Conservation (phyloP, 1,284 basidiomycete genomes). For the Moesziomyces antarcticus region DNA sequence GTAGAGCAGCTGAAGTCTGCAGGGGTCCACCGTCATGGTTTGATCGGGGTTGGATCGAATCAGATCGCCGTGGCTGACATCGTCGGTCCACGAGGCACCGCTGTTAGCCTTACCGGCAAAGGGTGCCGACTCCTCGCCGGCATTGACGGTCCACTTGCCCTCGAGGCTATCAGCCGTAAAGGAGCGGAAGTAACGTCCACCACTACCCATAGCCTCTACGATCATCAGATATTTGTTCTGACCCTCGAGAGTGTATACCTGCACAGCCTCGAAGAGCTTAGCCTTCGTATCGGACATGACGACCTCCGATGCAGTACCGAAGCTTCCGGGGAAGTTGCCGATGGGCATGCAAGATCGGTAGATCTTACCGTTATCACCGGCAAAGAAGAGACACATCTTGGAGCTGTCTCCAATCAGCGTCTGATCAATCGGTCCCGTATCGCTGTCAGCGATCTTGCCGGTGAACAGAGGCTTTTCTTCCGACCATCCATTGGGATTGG, state of each 20-base stretch:
- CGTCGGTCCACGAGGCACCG: constrained; percentile 29
- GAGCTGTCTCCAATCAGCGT: constrained; percentile 27
- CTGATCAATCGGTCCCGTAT: constrained; percentile 33
- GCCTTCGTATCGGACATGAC: constrained; percentile 18
- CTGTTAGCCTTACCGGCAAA: constrained; percentile 42
- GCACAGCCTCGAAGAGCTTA: constrained; percentile 30
- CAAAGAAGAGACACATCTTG: constrained; percentile 33
- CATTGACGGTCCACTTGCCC: constrained; percentile 25
- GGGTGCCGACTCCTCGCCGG: constrained; percentile 26
- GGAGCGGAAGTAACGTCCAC: constrained; percentile 35
- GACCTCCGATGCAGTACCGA: constrained; percentile 18
- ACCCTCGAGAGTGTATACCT: constrained; percentile 33
- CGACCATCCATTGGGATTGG: constrained; percentile 31
- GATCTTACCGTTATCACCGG: constrained; percentile 35
- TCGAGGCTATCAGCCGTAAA: constrained; percentile 25
- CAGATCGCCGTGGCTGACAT: constrained; percentile 36
- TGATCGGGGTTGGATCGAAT: constrained; percentile 33
- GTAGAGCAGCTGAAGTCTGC: constrained; percentile 26
- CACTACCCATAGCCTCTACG: constrained; percentile 23
- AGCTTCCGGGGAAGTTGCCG: constrained; percentile 20
- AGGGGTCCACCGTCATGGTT: constrained; percentile 37
- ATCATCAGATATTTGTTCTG: constrained; percentile 41
- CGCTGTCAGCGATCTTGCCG: constrained; percentile 5
- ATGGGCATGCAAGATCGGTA: constrained; percentile 31
- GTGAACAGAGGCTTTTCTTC: constrained; percentile 14